Evolutionary conservation across 805 yeast genomes (phyloP), one percentile per base, ranked within the genome.

Genomic region (Candida mattraensis): DNA sequence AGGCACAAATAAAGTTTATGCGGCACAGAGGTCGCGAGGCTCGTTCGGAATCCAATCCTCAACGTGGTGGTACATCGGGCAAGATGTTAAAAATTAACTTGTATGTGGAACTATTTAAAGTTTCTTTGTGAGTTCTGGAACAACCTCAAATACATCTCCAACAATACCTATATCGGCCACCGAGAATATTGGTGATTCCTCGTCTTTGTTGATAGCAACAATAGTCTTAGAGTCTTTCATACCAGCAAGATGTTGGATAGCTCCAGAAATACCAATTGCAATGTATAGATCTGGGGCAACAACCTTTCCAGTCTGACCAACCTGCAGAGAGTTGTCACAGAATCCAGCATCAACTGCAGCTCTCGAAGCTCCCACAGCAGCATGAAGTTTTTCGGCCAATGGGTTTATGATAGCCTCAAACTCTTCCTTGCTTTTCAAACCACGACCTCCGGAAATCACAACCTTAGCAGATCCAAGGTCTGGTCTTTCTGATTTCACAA

Each of bases 341-440:
- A 77, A 88, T 0, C 97, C 98, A 28, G 94, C 74, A 64, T 91
- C 99, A 16, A 93, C 99, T 21, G 98, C 99, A 13, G 97, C 98
- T 62, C 99, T 80, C 6, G 96, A 87, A 3, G 98, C 98, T 54
- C 99, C 99, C 32, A 91, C 83, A 36, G 95, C 98, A 2, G 98
- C 99, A 38, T 80, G 75, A 40, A 91, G 67, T 42, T 83, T 73
- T 39, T 78, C 80, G 6, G 98, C 97, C 47, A 91, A 69, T 33
- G 99, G 98, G 50, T 73, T 77, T 35, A 93, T 69, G 40, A 87
- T 48, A 36, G 71, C 58, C 37, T 86, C 94, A 61, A 91, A 91
- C 39, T 83, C 82, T 58, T 85, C 96, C 62, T 88, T 89, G 62
- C 79, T 80, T 61, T 89, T 87, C 50, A 91, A 76, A 24, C 96